Conservation (phyloP, 2,329 filamentous ascomycete species). For the Paecilomyces variotii region DNA sequence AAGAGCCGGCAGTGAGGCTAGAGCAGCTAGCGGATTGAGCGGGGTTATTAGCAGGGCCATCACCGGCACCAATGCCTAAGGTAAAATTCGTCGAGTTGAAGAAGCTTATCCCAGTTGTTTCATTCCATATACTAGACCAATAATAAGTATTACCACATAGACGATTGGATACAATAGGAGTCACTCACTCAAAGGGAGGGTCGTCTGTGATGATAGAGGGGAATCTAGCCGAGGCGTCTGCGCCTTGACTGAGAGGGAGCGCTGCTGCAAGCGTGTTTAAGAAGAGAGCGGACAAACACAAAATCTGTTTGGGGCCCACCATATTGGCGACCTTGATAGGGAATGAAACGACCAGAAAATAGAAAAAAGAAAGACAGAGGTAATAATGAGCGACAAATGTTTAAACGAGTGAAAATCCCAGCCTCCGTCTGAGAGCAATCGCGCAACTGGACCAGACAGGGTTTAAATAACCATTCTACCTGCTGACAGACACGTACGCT, state of each 20-base stretch:
- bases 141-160: not conserved
- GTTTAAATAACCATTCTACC: not conserved
- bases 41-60: not conserved
- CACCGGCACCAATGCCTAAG: not conserved
- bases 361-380: not conserved
- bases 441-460: not conserved
- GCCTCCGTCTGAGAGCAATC: not conserved
- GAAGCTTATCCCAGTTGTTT: not conserved
- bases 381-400: not conserved
- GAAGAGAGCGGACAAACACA: not conserved
- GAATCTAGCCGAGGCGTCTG: not conserved
- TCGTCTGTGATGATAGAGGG: not conserved
- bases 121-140: not conserved
- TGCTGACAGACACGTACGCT: not conserved
- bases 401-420: not conserved
- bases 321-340: not conserved
- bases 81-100: not conserved
- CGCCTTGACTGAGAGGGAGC: conserved; percentile 2
- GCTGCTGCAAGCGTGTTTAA: not conserved
- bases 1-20: conserved; percentile 2
- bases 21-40: not conserved
- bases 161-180: not conserved
- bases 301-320: not conserved
- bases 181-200: not conserved
- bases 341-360: not conserved